A percentile compares a stretch with the other conserved stretches of the same genome.
phyloP scores from a whole-genome alignment of 1,284 basidiomycete genomes.

The Porogramme epimiltina region DNA sequence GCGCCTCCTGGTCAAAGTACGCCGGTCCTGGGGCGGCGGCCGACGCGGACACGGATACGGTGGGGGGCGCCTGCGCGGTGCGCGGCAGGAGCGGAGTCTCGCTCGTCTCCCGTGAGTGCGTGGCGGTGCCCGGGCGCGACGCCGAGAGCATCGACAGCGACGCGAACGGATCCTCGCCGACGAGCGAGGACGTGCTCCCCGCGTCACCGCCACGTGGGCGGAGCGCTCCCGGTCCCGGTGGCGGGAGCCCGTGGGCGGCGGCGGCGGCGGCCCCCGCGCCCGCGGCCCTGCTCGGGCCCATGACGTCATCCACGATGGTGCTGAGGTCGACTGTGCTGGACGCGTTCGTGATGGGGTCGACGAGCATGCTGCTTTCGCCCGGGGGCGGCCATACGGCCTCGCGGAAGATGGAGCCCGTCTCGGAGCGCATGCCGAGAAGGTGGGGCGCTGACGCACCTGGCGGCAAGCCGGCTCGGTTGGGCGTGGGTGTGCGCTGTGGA shows the following conservation, averaged over 20 bases:
- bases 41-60: background rate
- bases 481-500: slow-evolving; percentile 18
- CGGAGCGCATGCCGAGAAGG: slow-evolving; percentile 43
- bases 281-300: slow-evolving; percentile 40
- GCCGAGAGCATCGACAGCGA: slow-evolving; percentile 6
- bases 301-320: slow-evolving; percentile 52
- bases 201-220: slow-evolving; percentile 6
- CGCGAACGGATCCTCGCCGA: slow-evolving; percentile 21
- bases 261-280: background rate
- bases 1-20: no score
- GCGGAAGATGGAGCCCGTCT: slow-evolving; percentile 50
- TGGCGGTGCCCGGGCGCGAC: slow-evolving; percentile 5
- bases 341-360: slow-evolving; percentile 44
- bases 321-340: slow-evolving; percentile 39
- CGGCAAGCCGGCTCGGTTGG: slow-evolving; percentile 5
- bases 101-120: slow-evolving; percentile 22
- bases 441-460: slow-evolving; percentile 28
- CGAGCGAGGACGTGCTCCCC: slow-evolving; percentile 18
- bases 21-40: background rate
- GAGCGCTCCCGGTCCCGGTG: slow-evolving; percentile 7
- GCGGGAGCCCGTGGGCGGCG: background rate
- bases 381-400: slow-evolving; percentile 55
- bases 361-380: slow-evolving; percentile 37
- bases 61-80: background rate
- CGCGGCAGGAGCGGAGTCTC: slow-evolving; percentile 20